Percentiles rank a stretch among this genome's conserved stretches.
Evolutionary conservation across 495 filamentous ascomycete species (phyloP).

Genomic region (Podospora anserina): DNA sequence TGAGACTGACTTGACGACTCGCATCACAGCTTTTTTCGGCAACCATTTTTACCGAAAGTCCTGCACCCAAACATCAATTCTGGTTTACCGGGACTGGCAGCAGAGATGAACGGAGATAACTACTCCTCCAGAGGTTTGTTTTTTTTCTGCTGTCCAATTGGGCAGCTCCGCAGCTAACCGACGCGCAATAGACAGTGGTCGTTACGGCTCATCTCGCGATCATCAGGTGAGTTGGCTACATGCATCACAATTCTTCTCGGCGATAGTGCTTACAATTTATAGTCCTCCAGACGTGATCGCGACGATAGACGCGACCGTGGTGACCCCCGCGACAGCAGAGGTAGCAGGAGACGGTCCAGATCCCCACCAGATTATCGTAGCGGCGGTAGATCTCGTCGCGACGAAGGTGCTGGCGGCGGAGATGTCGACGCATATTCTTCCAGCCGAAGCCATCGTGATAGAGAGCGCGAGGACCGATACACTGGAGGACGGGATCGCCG

Average conservation of each 20-base stretch:
- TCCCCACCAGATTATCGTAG: constrained; percentile 60
- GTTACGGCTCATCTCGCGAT: constrained; percentile 66
- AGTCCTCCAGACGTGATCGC: constrained; percentile 43
- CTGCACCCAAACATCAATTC: constrained; percentile 18
- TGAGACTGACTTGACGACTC: neutral
- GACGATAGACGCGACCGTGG: constrained; percentile 49
- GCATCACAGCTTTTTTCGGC: constrained; percentile 11
- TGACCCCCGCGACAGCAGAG: constrained; percentile 46
- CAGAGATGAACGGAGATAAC: constrained; percentile 82
- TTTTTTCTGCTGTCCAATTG: constrained; percentile 2
- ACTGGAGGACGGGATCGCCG: constrained; percentile 54
- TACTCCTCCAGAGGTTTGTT: constrained; percentile 75
- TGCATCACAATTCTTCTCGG: neutral
- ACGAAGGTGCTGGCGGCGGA: constrained; percentile 42
- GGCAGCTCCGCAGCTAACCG: constrained; percentile 18
- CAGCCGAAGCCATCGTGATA: constrained; percentile 83
- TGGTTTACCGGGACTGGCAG: constrained; percentile 11
- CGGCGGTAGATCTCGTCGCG: constrained; percentile 51
- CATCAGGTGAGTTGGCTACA: constrained; percentile 56
- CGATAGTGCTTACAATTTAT: neutral
- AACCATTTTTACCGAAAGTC: constrained; percentile 1
- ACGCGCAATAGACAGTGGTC: constrained; percentile 53
- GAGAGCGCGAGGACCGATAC: constrained; percentile 84
- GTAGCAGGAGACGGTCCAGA: constrained; percentile 67
- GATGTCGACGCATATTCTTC: constrained; percentile 87